Evolutionary conservation across 208 protist genomes (phyloP).

Genomic region (Crithidia bombi): DNA sequence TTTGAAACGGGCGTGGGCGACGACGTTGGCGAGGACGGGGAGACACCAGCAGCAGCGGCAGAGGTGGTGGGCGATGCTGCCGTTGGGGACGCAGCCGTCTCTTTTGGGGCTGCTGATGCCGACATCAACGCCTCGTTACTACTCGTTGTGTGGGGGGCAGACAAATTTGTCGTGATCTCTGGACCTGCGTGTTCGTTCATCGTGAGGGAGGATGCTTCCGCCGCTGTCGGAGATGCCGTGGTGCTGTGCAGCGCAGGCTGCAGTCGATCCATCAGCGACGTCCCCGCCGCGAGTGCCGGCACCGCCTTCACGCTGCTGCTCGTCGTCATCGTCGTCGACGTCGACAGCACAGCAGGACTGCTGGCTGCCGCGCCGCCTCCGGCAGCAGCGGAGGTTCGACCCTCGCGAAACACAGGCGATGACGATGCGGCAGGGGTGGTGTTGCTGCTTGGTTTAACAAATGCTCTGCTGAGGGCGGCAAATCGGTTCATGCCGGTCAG

Average conservation of each 20-base stretch:
- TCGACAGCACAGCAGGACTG: neutral
- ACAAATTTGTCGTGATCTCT: neutral
- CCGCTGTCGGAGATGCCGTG: neutral
- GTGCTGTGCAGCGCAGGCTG: constrained; percentile 7
- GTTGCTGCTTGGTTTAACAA: constrained; percentile 11
- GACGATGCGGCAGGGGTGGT: neutral
- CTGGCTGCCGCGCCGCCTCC: neutral
- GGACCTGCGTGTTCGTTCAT: neutral
- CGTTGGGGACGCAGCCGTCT: too few relatives aligned
- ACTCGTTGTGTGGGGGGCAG: neutral
- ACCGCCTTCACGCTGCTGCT: neutral
- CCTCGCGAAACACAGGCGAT: neutral
- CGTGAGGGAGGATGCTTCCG: neutral
- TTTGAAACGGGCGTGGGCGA: constrained; percentile 4
- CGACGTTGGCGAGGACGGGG: neutral
- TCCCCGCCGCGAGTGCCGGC: constrained; percentile 11
- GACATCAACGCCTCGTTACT: too few relatives aligned
- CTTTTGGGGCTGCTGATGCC: too few relatives aligned
- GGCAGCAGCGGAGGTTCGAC: neutral
- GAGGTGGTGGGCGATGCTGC: neutral
- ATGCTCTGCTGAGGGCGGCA: constrained; percentile 23
- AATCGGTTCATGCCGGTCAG: constrained; percentile 25
- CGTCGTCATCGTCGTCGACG: too few relatives aligned
- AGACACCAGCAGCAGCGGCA: neutral
- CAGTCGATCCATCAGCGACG: constrained; percentile 23